Conservation (phyloP, 768 basidiomycete species). For the Termitomyces sp. region DNA sequence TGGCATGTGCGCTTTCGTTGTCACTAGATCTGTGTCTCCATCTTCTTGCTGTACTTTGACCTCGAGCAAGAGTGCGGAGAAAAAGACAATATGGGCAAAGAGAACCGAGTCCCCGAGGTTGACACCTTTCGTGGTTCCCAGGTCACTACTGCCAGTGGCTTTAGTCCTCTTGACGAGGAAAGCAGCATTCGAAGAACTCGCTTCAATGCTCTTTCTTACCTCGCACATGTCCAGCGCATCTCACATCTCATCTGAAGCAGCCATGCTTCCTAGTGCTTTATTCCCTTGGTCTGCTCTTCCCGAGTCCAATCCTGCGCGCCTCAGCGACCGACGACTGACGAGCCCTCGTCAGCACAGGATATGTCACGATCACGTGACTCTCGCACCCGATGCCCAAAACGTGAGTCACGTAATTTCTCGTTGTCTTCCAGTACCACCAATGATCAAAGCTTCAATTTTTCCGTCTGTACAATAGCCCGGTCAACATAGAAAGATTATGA, state of each 20-base stretch:
- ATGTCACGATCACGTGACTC: neutral
- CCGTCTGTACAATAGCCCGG: neutral
- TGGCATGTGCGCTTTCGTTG: neutral
- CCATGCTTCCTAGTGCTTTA: neutral
- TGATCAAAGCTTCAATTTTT: neutral
- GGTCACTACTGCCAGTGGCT: neutral
- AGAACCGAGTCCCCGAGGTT: neutral
- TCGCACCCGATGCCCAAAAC: too few relatives aligned
- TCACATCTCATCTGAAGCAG: neutral
- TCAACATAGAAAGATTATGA: neutral
- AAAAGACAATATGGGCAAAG: neutral
- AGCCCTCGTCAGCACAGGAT: neutral
- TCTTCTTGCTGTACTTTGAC: neutral
- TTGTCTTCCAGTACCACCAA: neutral
- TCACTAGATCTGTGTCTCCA: neutral
- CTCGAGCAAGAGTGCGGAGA: neutral
- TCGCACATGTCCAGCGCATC: neutral
- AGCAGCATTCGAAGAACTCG: neutral
- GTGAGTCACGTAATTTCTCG: neutral
- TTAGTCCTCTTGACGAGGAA: neutral
- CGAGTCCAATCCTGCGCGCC: too few relatives aligned
- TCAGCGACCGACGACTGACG: neutral
- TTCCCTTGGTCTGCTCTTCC: neutral
- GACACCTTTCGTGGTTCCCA: neutral
- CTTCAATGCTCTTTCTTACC: neutral